Evolutionary conservation across 2,329 filamentous ascomycete species (phyloP).

Genomic region (Cyphellophora attinorum): DNA sequence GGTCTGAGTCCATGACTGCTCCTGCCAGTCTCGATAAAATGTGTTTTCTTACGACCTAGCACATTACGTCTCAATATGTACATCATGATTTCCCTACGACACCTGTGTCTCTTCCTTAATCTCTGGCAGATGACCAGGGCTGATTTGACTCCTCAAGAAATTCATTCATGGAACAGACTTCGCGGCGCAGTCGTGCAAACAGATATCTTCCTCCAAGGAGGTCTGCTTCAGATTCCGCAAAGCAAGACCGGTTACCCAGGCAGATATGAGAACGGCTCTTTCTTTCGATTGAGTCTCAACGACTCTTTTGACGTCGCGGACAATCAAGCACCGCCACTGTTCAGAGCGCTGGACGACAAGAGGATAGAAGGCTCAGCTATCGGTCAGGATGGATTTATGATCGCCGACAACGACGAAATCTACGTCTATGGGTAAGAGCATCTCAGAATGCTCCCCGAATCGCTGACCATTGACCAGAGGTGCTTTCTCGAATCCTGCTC

Average conservation of each 20-base stretch:
- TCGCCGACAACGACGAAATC: constrained; percentile 55
- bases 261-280: constrained; percentile 22
- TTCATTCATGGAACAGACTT: constrained; percentile 6
- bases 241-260: too few species aligned
- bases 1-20: too few species aligned
- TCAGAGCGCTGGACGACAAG: constrained; percentile 29
- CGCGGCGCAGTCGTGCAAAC: constrained; percentile 6
- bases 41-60: too few species aligned
- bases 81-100: too few species aligned
- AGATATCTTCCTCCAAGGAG: constrained; percentile 8
- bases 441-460: too few species aligned
- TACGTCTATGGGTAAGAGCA: constrained; percentile 51
- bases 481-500: too few species aligned
- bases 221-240: constrained; percentile 5
- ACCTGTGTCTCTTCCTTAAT: too few species aligned
- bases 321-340: constrained; percentile 41
- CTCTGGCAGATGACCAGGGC: constrained; percentile 4
- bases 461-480: too few species aligned
- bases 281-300: constrained; percentile 52
- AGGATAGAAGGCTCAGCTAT: constrained; percentile 39
- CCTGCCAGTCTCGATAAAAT: too few species aligned
- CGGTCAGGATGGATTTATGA: constrained; percentile 51
- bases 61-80: too few species aligned
- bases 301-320: constrained; percentile 45
- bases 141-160: constrained; percentile 4